Evolutionary conservation across 2,329 filamentous ascomycete species (phyloP).

Genomic region (Mycocentrospora acerina): DNA sequence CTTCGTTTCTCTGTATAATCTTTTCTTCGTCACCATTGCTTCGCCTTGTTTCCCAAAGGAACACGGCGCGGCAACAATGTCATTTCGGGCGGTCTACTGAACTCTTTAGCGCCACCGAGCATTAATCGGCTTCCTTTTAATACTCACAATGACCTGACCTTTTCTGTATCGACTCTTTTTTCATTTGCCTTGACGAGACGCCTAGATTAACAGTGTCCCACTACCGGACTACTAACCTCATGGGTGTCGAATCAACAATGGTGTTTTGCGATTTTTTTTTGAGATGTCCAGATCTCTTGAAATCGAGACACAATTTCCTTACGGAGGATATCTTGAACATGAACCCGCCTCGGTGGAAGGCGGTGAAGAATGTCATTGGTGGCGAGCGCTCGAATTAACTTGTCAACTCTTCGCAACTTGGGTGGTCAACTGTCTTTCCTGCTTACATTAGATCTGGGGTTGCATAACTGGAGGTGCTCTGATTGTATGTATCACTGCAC

Average conservation of each 20-base stretch:
- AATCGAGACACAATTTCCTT: conserved; percentile 4
- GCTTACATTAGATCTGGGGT: conserved; percentile 27
- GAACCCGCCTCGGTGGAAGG: conserved; percentile 4
- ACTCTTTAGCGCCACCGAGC: conserved; percentile 23
- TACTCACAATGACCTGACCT: conserved; percentile 11
- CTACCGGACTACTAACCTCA: no score
- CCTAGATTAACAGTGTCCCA: background rate
- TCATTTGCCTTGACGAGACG: conserved; percentile 1
- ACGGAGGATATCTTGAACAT: conserved; percentile 10
- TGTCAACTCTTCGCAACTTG: conserved; percentile 18
- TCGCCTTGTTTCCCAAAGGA: conserved; percentile 15
- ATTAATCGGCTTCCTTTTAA: conserved; percentile 17
- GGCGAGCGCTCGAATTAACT: conserved; percentile 21
- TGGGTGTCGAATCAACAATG: no score
- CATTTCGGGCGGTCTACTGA: conserved; percentile 25
- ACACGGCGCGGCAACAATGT: conserved; percentile 19
- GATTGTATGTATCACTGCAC: conserved; percentile 27
- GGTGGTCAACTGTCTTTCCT: conserved; percentile 26
- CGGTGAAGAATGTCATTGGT: conserved; percentile 11
- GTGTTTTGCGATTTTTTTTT: no score
- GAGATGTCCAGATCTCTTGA: background rate
- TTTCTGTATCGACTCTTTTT: conserved; percentile 9
- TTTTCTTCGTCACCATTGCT: conserved; percentile 15
- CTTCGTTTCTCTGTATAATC: conserved; percentile 25
- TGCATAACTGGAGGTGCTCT: conserved; percentile 28